Conservation (phyloP, 108 stramenopile species). For the Nitzschia inconspicua region DNA sequence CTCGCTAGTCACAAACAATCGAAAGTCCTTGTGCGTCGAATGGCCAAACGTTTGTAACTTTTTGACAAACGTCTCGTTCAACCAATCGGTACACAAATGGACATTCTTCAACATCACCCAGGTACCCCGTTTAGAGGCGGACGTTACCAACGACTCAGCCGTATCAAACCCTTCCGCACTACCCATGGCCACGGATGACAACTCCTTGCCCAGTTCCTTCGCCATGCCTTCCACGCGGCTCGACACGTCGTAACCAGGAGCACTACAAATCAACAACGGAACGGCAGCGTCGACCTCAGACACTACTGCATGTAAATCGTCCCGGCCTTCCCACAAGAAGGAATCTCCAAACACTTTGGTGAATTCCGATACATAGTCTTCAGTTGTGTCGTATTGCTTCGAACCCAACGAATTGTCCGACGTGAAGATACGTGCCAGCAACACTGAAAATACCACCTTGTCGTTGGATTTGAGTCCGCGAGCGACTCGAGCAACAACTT, state of each 20-base stretch:
- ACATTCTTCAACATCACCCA: constrained; percentile 99
- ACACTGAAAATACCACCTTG: constrained; percentile 89
- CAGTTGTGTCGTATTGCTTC: constrained; percentile 26
- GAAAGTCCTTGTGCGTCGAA: constrained; percentile 72
- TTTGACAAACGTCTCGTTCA: constrained; percentile 92
- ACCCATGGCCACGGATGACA: constrained; percentile 94
- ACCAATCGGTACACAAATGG: constrained; percentile 97
- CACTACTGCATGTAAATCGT: constrained; percentile 71
- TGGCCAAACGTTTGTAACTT: constrained; percentile 77
- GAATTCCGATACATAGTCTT: constrained; percentile 51
- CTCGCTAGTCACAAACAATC: constrained; percentile 93
- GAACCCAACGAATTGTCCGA: constrained; percentile 42
- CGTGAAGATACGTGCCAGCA: constrained; percentile 76
- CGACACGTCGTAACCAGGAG: constrained; percentile 97
- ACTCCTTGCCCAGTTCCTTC: constrained; percentile 59
- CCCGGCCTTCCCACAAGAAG: constrained; percentile 92
- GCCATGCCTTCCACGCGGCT: constrained; percentile 92
- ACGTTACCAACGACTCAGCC: constrained; percentile 77
- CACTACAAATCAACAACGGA: constrained; percentile 89
- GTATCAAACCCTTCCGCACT: constrained; percentile 86
- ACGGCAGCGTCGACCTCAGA: constrained; percentile 67
- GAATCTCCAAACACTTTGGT: constrained; percentile 55
- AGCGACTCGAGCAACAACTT: constrained; percentile 84
- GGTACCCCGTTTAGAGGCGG: constrained; percentile 80
- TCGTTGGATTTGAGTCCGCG: constrained; percentile 88